Conservation (phyloP, 2,329 filamentous ascomycete species). For the Hymenoscyphus albidus region DNA sequence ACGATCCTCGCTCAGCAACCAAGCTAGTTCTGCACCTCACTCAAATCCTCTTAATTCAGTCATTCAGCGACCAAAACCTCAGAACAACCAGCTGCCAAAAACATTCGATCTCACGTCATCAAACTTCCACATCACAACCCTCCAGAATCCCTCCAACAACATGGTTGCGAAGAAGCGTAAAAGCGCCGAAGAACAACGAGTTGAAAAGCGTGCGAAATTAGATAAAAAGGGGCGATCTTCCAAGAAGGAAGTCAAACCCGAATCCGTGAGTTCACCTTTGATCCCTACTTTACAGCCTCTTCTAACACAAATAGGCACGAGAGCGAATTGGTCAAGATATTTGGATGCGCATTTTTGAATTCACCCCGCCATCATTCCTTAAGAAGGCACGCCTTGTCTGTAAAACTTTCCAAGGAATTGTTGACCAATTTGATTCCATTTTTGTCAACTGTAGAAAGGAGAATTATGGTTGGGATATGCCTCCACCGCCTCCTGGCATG, state of each 20-base stretch:
- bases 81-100: not conserved
- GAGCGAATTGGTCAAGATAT: conserved; percentile 21
- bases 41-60: not conserved
- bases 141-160: not conserved
- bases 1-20: not conserved
- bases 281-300: not conserved
- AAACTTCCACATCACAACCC: conserved; percentile 2
- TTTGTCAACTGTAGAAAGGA: conserved; percentile 31
- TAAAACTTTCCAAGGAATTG: conserved; percentile 20
- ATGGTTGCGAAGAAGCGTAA: conserved; percentile 19
- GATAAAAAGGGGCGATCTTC: conserved; percentile 16
- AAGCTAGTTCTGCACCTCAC: not conserved
- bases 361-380: conserved; percentile 31
- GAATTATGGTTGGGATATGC: conserved; percentile 32
- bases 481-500: conserved; percentile 21
- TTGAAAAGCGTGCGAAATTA: conserved; percentile 15
- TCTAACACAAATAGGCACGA: conserved; percentile 20
- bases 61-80: not conserved
- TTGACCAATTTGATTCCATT: conserved; percentile 28
- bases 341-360: conserved; percentile 33
- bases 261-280: conserved; percentile 22
- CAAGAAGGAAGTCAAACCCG: conserved; percentile 18
- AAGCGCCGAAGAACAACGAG: not conserved
- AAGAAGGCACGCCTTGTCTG: conserved; percentile 30
- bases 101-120: conserved; percentile 7